Evolutionary conservation across 2,329 filamentous ascomycete species (phyloP).

Genomic region (Colletotrichum abscissum): DNA sequence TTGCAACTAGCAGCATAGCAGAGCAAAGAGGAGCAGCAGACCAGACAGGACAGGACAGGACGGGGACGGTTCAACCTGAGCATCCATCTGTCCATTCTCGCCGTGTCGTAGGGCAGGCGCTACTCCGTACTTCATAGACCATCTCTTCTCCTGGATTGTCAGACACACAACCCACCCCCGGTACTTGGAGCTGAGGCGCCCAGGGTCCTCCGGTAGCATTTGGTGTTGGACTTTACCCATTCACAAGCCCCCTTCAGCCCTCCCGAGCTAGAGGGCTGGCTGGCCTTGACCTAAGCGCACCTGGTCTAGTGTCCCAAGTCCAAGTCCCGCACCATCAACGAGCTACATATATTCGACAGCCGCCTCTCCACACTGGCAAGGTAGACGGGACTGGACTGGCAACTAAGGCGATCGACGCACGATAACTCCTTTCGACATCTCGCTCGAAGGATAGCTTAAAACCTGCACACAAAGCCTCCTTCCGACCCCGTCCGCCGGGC

Average conservation of each 20-base stretch:
- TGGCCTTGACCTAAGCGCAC: constrained; percentile 42
- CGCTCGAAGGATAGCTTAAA: constrained; percentile 33
- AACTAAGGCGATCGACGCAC: constrained; percentile 35
- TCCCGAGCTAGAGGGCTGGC: constrained; percentile 48
- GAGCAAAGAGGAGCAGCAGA: neutral
- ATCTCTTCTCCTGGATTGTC: constrained; percentile 14
- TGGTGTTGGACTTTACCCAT: constrained; percentile 28
- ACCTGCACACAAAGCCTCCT: constrained; percentile 33
- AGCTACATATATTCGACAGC: constrained; percentile 37
- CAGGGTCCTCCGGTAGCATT: constrained; percentile 29
- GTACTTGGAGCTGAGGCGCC: constrained; percentile 35
- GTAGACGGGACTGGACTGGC: constrained; percentile 27
- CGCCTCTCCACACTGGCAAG: constrained; percentile 29
- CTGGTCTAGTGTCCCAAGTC: constrained; percentile 41
- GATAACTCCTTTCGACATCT: constrained; percentile 35
- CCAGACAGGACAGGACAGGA: neutral
- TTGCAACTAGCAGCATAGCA: constrained; percentile 6
- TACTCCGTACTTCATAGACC: neutral
- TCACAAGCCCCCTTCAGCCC: constrained; percentile 48
- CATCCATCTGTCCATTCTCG: neutral
- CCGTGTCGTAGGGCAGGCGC: constrained; percentile 22
- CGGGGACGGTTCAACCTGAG: neutral
- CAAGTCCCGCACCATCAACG: constrained; percentile 35
- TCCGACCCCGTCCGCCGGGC: constrained; percentile 22
- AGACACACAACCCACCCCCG: constrained; percentile 28